Evolutionary conservation across 441 rosid species (phyloP).

Genomic region (Mallotus japonicus): DNA sequence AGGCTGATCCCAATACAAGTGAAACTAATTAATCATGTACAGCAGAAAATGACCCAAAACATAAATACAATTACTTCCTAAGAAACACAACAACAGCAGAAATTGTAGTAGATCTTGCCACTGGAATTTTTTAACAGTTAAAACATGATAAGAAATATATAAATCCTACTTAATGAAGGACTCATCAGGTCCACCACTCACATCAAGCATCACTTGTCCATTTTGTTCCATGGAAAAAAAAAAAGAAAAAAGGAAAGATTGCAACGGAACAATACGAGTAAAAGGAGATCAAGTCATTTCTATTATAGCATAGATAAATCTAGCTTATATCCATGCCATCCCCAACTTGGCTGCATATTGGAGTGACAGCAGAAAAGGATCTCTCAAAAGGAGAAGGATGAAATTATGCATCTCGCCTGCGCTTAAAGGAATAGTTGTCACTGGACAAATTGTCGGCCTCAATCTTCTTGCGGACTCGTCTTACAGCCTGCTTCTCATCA

Average conservation of each 20-base stretch:
- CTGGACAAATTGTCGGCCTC: constrained; percentile 65
- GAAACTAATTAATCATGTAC: no score
- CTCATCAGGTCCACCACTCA: constrained; percentile 42
- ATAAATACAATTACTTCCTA: no score
- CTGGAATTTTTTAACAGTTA: no score
- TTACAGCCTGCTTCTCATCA: constrained; percentile 83
- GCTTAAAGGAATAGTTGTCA: constrained; percentile 77
- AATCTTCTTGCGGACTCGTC: constrained; percentile 90
- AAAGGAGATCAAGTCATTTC: constrained; percentile 35
- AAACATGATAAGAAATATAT: constrained; percentile 33
- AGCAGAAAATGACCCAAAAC: no score
- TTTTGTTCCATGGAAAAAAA: constrained; percentile 27
- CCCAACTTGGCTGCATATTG: constrained; percentile 87
- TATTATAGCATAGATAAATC: constrained; percentile 38
- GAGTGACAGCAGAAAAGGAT: constrained; percentile 81
- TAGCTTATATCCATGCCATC: constrained; percentile 95
- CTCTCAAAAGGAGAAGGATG: constrained; percentile 93
- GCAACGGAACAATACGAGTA: constrained; percentile 32
- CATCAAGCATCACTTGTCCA: constrained; percentile 47
- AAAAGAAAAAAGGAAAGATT: constrained; percentile 25
- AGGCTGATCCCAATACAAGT: no score
- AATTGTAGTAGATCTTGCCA: no score
- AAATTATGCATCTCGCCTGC: constrained; percentile 68
- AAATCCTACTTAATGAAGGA: constrained; percentile 52
- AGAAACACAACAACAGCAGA: no score